Base-by-base conservation (phyloP, 2,329 filamentous ascomycete species). In the Neonectria neomacrospora region DNA sequence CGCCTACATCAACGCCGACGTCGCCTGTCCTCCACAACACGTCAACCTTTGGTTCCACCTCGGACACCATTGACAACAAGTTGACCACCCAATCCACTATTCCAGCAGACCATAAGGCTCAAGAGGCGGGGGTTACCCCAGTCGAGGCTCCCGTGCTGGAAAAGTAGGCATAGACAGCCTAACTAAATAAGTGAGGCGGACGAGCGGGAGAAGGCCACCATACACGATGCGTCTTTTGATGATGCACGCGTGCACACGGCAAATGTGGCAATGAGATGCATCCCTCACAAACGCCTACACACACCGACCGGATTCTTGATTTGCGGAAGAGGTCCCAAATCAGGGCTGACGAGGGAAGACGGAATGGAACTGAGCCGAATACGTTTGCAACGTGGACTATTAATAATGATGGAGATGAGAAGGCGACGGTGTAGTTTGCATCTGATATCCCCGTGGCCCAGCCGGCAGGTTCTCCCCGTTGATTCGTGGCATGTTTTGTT, bases 91-190 rank as follows among this genome's bases (percentile, higher is more conserved):
- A 64, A 28, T 61, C 73, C 32, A 23, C 65, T 6, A 30, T 64
- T 23, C 65, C 69, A 30, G 57, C 55, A 6, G 63, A 59, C 18
- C 79, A 81, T 65, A 77, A 78, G 67, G 78, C 71, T 14, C 83
- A 86, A 67, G 83, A 86, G 65, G 80, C 80, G 5, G 84, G 84
- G 6, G 79, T 86, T 42, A 81, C 76, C 23, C 73, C 72, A 32
- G 71, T 64, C 20, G 67, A 30, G 74, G 76, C 51, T 67, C 69
- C 34, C 70, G 67, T 54, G 7, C 48, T 63, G 26, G 71, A 71
- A 28, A 71, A 70, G 61, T 73, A 71, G 62, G 30, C 58, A 23
- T 63, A 69, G 52, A 60, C 63, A 10, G 70, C 58, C 44, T 74
- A 66, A 69, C 26, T 10, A 14, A 22, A 37, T 3, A 47, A 66